Base-by-base conservation (phyloP, 176 grass and related monocot species). In the Paspalum vaginatum region DNA sequence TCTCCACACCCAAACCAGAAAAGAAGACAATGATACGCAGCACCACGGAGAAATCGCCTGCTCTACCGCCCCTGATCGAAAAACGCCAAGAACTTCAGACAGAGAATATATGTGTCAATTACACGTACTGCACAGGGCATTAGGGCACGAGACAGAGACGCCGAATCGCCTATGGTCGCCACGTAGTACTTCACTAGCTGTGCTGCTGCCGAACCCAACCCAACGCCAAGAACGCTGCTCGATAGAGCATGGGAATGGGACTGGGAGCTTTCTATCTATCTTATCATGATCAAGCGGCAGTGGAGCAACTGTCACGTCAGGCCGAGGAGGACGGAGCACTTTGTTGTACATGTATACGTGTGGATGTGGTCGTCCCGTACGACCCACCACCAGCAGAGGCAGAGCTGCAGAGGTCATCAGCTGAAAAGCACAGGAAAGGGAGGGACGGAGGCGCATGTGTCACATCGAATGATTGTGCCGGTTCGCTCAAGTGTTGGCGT, bases 1-100 rank as follows among this genome's bases (percentile, higher is more conserved):
- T 69, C 20, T 48, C 66, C 44, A 70, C 50, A 50, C 45, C 45
- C 22, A 27, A 70, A 70, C 46, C 22, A 25, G 44, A 70, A 70
- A 27, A 50, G 24, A 16, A 17, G 68, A 51, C 43, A 13, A 6
- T 42, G 64, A 70, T 48, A 0, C 9, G 3, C 22, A 8, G 6
- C 44, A 25, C 45, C 7, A 72, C 12, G 25, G 9, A 72, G 11
- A 6, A 68, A 5, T 9, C 43, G 9, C 50, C 50, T 20, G 7
- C 17, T 67, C 50, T 5, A 13, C 13, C 12, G 5, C 12, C 38
- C 65, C 42, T 25, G 65, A 15, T 21, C 50, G 9, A 68, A 46
- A 56, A 15, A 42, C 11, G 42, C 42, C 5, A 56, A 38, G 38
- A 12, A 18, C 11, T 20, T 10, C 22, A 65, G 9, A 47, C 24